Percentiles rank a stretch among this genome's conserved stretches.
phyloP scores from a whole-genome alignment of 1,284 basidiomycete species.

The Peniophora sp. region DNA sequence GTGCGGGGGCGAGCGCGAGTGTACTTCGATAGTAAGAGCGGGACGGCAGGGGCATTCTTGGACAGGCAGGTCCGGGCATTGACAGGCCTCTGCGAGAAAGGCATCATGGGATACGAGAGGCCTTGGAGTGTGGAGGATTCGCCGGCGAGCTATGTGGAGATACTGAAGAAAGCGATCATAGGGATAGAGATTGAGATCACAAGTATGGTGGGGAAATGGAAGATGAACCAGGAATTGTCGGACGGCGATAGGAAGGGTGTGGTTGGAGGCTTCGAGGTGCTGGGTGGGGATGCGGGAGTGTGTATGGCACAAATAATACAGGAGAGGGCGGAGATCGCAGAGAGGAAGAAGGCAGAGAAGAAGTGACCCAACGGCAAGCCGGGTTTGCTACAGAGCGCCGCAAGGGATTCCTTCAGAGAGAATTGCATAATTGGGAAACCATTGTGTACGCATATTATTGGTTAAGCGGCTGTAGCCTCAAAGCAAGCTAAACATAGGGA shows the following conservation, averaged over 20 bases:
- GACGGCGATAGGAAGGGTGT: constrained; percentile 16
- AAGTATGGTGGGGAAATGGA: constrained; percentile 17
- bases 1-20: constrained; percentile 17
- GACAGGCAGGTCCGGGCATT: constrained; percentile 10
- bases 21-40: constrained; percentile 10
- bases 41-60: constrained; percentile 12
- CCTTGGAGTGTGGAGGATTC: constrained; percentile 18
- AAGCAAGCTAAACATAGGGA: no score
- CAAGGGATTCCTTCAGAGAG: no score
- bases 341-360: neutral
- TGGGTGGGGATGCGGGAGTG: constrained; percentile 9
- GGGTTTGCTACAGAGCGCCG: no score
- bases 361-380: no score
- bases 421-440: no score
- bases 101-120: constrained; percentile 11
- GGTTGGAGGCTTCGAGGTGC: constrained; percentile 14
- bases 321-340: constrained; percentile 8
- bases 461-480: no score
- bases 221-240: constrained; percentile 20
- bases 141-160: constrained; percentile 15
- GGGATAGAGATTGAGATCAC: constrained; percentile 19
- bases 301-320: constrained; percentile 33
- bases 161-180: constrained; percentile 21
- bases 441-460: no score
- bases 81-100: constrained; percentile 10